Percentiles rank a stretch among this genome's conserved stretches.
phyloP scores from a whole-genome alignment of 176 grass and related monocot genomes.

The Cymbopogon citratus region DNA sequence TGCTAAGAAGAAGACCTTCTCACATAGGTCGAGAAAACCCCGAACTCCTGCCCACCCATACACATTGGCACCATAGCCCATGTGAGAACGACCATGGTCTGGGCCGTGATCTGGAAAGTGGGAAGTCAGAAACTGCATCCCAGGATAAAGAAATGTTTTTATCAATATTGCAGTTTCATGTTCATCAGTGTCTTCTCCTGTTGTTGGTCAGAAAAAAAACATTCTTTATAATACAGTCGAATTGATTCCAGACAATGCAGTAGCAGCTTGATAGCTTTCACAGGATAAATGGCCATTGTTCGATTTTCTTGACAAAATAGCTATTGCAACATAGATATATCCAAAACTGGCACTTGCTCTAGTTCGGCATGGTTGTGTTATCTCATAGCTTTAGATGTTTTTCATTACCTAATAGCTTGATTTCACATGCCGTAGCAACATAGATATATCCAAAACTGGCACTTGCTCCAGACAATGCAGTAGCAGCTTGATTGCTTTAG shows the following conservation, averaged over 20 bases:
- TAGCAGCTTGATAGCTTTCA: not conserved
- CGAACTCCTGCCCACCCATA: no score
- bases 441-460: not conserved
- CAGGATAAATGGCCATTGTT: not conserved
- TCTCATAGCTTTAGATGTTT: not conserved
- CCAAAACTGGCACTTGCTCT: not conserved
- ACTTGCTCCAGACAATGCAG: not conserved
- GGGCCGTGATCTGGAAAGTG: not conserved
- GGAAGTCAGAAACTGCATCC: not conserved
- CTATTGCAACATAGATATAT: not conserved
- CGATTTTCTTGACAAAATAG: not conserved
- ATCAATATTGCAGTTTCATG: not conserved
- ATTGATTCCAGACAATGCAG: not conserved
- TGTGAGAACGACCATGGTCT: not conserved
- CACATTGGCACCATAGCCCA: not conserved
- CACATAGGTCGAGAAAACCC: no score
- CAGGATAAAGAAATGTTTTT: not conserved
- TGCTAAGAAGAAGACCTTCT: not conserved
- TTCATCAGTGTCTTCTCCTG: not conserved
- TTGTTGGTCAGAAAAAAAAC: not conserved
- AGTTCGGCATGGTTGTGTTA: no score
- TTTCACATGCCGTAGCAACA: no score
- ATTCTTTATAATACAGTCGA: constrained; percentile 12
- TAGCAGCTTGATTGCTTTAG: no score
- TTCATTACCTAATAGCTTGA: not conserved